Evolutionary conservation across 371 early-diverging fungal species (phyloP), one percentile per base, ranked within the genome.

Genomic region (Actinomucor elegans): DNA sequence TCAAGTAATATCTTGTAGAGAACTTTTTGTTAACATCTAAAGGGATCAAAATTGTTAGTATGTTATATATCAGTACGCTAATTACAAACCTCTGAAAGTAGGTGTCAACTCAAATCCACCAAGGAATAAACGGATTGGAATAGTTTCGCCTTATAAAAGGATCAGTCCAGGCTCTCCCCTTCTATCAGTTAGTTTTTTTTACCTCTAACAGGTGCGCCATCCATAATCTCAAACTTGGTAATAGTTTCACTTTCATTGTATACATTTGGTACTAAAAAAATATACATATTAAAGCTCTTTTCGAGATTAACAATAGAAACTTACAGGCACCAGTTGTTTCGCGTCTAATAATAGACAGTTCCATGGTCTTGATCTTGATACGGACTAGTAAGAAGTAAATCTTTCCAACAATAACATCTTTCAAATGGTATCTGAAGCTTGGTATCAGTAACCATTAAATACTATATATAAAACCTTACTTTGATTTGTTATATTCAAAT

Each of bases 291-390:
- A n/a, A n/a, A n/a, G n/a, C n/a, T n/a, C n/a, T n/a, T n/a, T 9
- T 21, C 9, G 3, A 44, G 17, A 38, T 7, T 36, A 28, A 23
- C 15, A 31, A 33, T n/a, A 34, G 2, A 5, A 20, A 55, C 63
- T 61, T 67, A 78, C 78, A 46, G 40, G 89, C 88, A 6, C 98
- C 99, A 3, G 97, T 95, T 0, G 96, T 93, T 69, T 99, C 99
- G n/a, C 98, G 81, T 27, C 97, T 86, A 45, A 98, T 94, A 57
- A 99, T 98, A 17, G 95, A 93, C 31, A 99, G 83, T 64, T 99
- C 99, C 98, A 99, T 98, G 57, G 96, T 91, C 64, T 96, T 97
- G 73, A 99, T 94, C 75, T 98, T 98, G 67, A 99, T 98, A 45
- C 98, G 92, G n/a, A 99, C 98, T 28, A 99, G 80, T 44, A 98